Evolutionary conservation across 768 basidiomycete genomes (phyloP), one percentile per base, ranked within the genome.

Genomic region (Mycena galericulata): DNA sequence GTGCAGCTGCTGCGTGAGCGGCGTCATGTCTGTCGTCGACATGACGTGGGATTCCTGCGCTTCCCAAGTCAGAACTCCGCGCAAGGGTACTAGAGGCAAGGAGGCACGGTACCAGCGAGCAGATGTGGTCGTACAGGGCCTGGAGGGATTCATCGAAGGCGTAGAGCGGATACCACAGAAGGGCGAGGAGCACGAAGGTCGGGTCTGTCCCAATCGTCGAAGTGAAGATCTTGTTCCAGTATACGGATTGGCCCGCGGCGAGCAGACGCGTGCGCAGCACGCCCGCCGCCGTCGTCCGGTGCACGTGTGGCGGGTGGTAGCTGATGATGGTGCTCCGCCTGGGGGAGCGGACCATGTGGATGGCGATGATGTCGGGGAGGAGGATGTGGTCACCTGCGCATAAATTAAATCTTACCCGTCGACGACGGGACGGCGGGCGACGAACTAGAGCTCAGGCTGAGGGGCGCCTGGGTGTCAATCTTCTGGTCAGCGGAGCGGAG

Each of bases 61-160:
- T 4, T 1, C 30, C 14, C 10, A 26, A 47, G 20, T 43, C 27
- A 30, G 9, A 7, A 41, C 54, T 24, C 22, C 20, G 71, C 73
- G 34, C 34, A 36, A 36, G 24, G 65, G 74, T 5, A 72, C 57
- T 43, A 14, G 34, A 14, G 6, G 34, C 18, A 22, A 43, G 40
- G 38, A 38, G 36, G n/a, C n/a, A n/a, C 70, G 81, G 47, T 65
- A 84, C 85, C 64, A 90, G 76, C 62, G 68, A 79, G 64, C 82
- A 85, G 26, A 90, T 82, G 70, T 90, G 86, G 12, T 72, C 68
- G 62, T 88, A 89, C 38, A 90, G 71, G 15, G 78, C 76, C 70
- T 89, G 88, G 27, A 89, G 78, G 0, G 87, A 77, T 74, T 90
- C 87, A 54, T 90, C 89, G 81, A 89, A 90, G 0, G 88, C 83